Conservation (phyloP, 345 rosid species). For the Brassica rapa region DNA sequence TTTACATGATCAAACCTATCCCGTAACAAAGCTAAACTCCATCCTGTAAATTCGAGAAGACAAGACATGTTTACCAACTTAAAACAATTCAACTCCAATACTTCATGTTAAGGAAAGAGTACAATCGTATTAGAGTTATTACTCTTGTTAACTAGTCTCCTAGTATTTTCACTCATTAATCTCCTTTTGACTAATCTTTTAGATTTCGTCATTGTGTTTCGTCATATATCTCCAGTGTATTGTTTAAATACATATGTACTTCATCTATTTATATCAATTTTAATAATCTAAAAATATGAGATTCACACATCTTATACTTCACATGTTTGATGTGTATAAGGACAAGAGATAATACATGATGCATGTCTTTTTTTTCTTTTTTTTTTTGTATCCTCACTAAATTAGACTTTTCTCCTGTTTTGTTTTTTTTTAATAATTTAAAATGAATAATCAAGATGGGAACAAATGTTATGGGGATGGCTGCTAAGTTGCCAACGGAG, state of each 20-base stretch:
- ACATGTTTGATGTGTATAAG: neutral
- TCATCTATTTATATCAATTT: no score
- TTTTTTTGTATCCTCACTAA: neutral
- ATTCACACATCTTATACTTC: neutral
- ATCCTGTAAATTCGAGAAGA: neutral
- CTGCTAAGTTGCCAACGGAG: constrained; percentile 20
- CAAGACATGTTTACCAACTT: neutral
- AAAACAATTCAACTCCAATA: neutral
- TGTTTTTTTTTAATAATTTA: neutral
- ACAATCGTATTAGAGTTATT: no score
- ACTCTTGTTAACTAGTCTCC: no score
- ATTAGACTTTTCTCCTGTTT: constrained; percentile 9
- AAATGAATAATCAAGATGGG: neutral
- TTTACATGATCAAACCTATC: neutral
- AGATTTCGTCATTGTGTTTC: no score
- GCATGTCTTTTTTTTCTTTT: neutral
- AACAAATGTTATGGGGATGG: constrained; percentile 18
- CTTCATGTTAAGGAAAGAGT: no score
- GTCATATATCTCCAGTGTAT: neutral
- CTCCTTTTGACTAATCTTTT: no score
- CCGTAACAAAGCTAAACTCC: neutral
- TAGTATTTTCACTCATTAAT: no score
- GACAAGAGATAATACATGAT: neutral
- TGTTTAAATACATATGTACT: neutral
- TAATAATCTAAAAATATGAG: neutral